These are phyloP conservation scores for Oxyria digyna DNA, from an alignment of 148 eudicot species.

Conservation along the genomic window DNA sequence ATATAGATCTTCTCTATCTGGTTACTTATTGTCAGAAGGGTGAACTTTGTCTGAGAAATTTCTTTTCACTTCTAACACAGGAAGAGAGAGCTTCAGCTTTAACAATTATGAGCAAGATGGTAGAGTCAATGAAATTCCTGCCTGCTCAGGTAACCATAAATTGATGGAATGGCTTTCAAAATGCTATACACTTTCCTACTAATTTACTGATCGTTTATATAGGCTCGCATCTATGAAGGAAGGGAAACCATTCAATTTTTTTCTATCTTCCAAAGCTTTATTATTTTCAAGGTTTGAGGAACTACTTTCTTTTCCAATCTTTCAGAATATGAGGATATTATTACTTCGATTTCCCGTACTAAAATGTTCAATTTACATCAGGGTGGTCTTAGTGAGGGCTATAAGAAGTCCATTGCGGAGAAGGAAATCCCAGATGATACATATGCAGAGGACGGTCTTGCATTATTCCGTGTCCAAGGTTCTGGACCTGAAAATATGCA, in stretches of 20 bases:
- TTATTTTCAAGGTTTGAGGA: conserved; percentile 61
- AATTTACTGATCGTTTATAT: conserved; percentile 14
- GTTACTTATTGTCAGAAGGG: background rate
- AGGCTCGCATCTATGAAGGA: conserved; percentile 86
- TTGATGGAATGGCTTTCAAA: background rate
- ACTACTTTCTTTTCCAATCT: background rate
- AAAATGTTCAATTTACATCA: conserved; percentile 16
- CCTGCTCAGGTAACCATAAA: conserved; percentile 65
- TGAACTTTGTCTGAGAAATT: background rate
- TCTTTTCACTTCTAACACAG: conserved; percentile 23
- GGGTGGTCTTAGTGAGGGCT: conserved; percentile 80
- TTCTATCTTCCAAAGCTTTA: conserved; percentile 85
- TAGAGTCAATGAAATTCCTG: conserved; percentile 70
- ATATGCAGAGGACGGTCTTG: conserved; percentile 53
- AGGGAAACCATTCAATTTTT: conserved; percentile 82
- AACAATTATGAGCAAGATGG: conserved; percentile 75
- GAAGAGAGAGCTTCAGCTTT: conserved; percentile 71
- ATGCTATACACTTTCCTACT: conserved; percentile 13
- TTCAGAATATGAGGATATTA: background rate
- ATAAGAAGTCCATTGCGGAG: conserved; percentile 48
- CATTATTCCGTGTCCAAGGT: conserved; percentile 76
- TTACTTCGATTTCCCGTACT: background rate
- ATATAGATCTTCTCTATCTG: background rate
- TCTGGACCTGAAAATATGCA: conserved; percentile 89
- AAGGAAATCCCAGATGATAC: conserved; percentile 55